Percentiles rank a stretch among this genome's conserved stretches.
phyloP scores from a whole-genome alignment of 805 yeast genomes.

The Yarrowia deformans region DNA sequence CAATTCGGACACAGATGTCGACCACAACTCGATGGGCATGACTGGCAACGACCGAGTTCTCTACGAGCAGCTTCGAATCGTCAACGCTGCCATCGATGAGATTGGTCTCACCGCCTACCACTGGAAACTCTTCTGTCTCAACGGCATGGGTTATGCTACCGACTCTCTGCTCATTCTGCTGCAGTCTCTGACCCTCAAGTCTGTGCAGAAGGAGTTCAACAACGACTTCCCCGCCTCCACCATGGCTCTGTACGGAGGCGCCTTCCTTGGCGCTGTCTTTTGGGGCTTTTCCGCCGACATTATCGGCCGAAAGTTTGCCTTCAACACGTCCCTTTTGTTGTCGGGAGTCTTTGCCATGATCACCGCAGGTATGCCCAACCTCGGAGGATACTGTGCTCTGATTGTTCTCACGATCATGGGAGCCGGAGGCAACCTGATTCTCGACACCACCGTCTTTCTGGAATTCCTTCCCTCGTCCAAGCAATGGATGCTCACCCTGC shows the following conservation, averaged over 20 bases:
- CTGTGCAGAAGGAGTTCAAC: slow-evolving; percentile 59
- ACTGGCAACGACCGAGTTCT: slow-evolving; percentile 27
- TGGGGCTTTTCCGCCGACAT: slow-evolving; percentile 66
- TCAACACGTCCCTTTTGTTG: slow-evolving; percentile 58
- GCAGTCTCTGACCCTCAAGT: slow-evolving; percentile 57
- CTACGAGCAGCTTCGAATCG: slow-evolving; percentile 45
- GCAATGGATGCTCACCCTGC: slow-evolving; percentile 61
- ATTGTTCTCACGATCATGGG: slow-evolving; percentile 57
- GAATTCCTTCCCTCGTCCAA: slow-evolving; percentile 61
- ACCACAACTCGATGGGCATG: slow-evolving; percentile 27
- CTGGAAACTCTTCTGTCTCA: slow-evolving; percentile 57
- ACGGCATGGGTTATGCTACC: slow-evolving; percentile 65
- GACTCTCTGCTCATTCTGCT: slow-evolving; percentile 61
- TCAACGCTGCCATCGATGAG: slow-evolving; percentile 65
- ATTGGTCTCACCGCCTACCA: slow-evolving; percentile 68
- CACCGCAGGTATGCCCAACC: slow-evolving; percentile 60
- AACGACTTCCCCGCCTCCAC: slow-evolving; percentile 56
- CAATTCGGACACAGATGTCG: slow-evolving; percentile 34
- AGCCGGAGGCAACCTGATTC: slow-evolving; percentile 65
- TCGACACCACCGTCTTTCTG: slow-evolving; percentile 61
- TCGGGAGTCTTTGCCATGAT: slow-evolving; percentile 60
- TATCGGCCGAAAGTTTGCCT: slow-evolving; percentile 62
- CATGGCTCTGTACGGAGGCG: slow-evolving; percentile 60
- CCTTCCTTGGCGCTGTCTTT: slow-evolving; percentile 60
- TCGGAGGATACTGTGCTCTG: slow-evolving; percentile 56